Evolutionary conservation across 768 basidiomycete genomes (phyloP).

Genomic region (Lentinus tigrinus): DNA sequence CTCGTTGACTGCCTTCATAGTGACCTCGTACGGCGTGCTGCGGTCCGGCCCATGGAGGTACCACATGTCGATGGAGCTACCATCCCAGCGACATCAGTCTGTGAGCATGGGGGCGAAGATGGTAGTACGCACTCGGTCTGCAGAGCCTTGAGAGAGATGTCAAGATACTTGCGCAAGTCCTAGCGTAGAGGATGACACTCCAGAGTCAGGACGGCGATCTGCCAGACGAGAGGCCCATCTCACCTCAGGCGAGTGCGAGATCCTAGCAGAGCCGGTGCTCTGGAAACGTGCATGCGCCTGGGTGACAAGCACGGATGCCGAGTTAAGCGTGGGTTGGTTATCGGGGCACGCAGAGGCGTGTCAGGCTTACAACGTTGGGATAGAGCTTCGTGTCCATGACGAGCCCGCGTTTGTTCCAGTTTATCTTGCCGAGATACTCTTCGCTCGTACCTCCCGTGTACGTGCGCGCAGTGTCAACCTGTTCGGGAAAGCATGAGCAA

Average conservation of each 20-base stretch:
- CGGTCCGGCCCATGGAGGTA: constrained; percentile 49
- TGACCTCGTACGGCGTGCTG: constrained; percentile 45
- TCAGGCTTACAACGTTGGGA: constrained; percentile 34
- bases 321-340: no score
- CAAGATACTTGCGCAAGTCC: neutral
- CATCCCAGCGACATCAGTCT: no score
- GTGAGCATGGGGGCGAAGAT: no score
- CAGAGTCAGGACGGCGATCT: no score
- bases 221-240: no score
- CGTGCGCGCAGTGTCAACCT: constrained; percentile 27
- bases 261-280: neutral
- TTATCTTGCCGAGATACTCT: constrained; percentile 44
- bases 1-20: constrained; percentile 45
- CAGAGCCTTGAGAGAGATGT: constrained; percentile 40
- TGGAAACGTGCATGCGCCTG: neutral
- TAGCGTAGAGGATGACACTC: no score
- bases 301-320: no score
- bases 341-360: neutral
- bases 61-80: constrained; percentile 40
- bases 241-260: constrained; percentile 28
- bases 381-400: constrained; percentile 61
- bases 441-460: constrained; percentile 30
- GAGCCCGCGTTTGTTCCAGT: constrained; percentile 47
- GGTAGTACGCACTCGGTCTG: constrained; percentile 46
- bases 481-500: no score